These are phyloP conservation scores for Cinchona pubescens DNA, from an alignment of 257 asterid species.

Conservation along the genomic window DNA sequence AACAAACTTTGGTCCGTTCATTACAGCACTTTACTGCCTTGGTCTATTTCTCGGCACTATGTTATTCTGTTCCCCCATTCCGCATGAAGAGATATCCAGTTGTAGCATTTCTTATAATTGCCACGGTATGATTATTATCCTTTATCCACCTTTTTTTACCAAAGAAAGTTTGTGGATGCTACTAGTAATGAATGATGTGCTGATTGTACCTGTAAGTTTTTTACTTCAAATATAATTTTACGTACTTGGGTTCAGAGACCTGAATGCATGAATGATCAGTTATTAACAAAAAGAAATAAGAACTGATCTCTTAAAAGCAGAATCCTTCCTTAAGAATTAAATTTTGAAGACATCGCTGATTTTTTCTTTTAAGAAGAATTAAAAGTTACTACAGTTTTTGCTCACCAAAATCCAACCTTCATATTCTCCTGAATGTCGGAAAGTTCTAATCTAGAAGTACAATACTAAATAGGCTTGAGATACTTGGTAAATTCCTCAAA, in stretches of 20 bases:
- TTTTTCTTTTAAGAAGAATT: too few species aligned
- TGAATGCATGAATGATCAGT: too few species aligned
- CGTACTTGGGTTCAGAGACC: background rate
- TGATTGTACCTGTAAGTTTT: background rate
- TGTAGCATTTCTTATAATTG: slow-evolving; percentile 85
- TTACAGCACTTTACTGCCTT: slow-evolving; percentile 74
- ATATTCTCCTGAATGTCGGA: background rate
- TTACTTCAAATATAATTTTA: background rate
- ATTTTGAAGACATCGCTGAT: background rate
- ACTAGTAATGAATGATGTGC: background rate
- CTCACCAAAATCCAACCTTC: background rate
- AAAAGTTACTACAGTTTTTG: background rate
- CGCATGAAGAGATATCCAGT: slow-evolving; percentile 87
- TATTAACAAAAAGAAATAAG: background rate
- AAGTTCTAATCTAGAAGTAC: background rate
- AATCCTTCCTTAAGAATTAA: background rate
- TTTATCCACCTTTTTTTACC: background rate
- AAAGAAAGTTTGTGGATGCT: background rate
- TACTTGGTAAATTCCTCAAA: background rate
- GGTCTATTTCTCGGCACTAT: slow-evolving; percentile 96
- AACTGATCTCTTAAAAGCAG: background rate
- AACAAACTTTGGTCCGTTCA: slow-evolving; percentile 83
- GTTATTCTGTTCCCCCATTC: slow-evolving; percentile 95
- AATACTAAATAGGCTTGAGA: background rate
- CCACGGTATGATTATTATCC: slow-evolving; percentile 59